phyloP scores from a whole-genome alignment of 148 eudicot species.

The Rhododendron mucronatum region DNA sequence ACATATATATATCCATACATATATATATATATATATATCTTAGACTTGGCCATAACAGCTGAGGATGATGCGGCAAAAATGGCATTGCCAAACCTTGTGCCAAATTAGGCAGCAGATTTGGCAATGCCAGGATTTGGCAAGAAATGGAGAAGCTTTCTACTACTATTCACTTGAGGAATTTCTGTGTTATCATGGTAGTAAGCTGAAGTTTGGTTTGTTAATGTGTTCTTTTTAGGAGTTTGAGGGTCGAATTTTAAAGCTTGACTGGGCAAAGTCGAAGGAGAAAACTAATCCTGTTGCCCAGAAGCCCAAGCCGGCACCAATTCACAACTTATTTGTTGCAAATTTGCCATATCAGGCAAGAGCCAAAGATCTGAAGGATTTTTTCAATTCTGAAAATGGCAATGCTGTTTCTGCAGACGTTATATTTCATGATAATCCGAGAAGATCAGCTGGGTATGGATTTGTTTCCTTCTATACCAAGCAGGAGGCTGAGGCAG shows the following conservation, averaged over 20 bases:
- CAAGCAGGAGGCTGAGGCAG: constrained; percentile 78
- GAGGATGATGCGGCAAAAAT: background rate
- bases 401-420: constrained; percentile 58
- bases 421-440: constrained; percentile 57
- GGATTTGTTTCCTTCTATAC: constrained; percentile 86
- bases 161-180: background rate
- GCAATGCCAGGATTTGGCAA: background rate
- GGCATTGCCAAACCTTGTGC: background rate
- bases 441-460: constrained; percentile 73
- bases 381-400: constrained; percentile 55
- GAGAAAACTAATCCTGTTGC: constrained; percentile 28
- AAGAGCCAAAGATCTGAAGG: constrained; percentile 69
- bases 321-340: constrained; percentile 68
- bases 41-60: background rate
- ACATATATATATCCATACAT: too few species aligned
- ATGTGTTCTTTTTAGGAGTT: constrained; percentile 43
- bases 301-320: constrained; percentile 37
- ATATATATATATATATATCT: background rate
- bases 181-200: background rate
- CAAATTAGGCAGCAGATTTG: background rate
- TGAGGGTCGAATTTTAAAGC: constrained; percentile 67
- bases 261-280: constrained; percentile 68
- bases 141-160: background rate
- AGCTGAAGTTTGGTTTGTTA: background rate
- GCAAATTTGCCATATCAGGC: constrained; percentile 68